Conservation (phyloP, 2,329 filamentous ascomycete species). For the Pseudogymnoascus sp. region DNA sequence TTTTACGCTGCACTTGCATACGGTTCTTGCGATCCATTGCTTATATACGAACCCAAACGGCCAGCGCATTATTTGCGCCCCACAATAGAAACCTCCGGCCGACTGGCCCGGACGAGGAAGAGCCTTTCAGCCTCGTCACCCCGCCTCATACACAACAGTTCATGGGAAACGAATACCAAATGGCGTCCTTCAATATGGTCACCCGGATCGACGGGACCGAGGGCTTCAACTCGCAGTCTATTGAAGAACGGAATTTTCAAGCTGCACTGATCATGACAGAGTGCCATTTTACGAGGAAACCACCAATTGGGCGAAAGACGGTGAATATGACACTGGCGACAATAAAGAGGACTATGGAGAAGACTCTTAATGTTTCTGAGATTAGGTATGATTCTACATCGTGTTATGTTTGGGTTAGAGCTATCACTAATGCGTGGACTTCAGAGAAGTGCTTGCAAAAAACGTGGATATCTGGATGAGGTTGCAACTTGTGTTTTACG, state of each 20-base stretch:
- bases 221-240: slow-evolving; percentile 36
- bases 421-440: background rate
- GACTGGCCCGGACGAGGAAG: background rate
- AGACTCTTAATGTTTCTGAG: slow-evolving; percentile 52
- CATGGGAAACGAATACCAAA: slow-evolving; percentile 10
- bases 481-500: slow-evolving; percentile 53
- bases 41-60: background rate
- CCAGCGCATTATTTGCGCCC: background rate
- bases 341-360: slow-evolving; percentile 54
- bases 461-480: slow-evolving; percentile 62
- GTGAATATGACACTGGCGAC: slow-evolving; percentile 49
- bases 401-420: background rate
- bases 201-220: slow-evolving; percentile 11
- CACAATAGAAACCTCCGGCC: background rate
- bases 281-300: slow-evolving; percentile 51
- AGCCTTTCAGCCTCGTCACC: slow-evolving; percentile 1
- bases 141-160: background rate
- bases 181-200: slow-evolving; percentile 10
- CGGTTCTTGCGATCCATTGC: background rate
- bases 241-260: slow-evolving; percentile 57
- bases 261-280: slow-evolving; percentile 55
- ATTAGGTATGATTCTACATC: slow-evolving; percentile 41
- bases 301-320: slow-evolving; percentile 50
- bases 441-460: slow-evolving; percentile 51
- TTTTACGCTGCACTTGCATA: background rate